These are phyloP conservation scores for Mortierella sp. DNA, from an alignment of 371 early-diverging fungal species.

Conservation along the genomic window DNA sequence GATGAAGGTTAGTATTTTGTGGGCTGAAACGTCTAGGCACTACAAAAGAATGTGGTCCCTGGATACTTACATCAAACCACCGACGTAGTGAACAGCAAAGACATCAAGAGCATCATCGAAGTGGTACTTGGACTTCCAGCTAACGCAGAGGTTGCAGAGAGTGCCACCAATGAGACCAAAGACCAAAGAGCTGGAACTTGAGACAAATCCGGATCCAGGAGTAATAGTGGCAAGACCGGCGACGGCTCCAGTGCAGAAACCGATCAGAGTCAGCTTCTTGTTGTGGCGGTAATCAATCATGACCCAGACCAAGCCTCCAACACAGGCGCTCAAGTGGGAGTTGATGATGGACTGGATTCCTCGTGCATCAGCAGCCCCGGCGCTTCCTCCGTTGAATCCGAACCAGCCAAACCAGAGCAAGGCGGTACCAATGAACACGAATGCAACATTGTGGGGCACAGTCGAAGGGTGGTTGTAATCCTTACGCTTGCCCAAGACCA, in stretches of 20 bases:
- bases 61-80: too few relatives aligned
- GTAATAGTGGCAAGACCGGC: conserved; percentile 93
- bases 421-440: conserved; percentile 89
- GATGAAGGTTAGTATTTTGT: too few relatives aligned
- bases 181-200: conserved; percentile 80
- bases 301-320: conserved; percentile 89
- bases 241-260: conserved; percentile 93
- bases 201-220: conserved; percentile 90
- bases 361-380: conserved; percentile 79
- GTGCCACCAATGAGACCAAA: conserved; percentile 83
- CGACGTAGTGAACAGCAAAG: conserved; percentile 90
- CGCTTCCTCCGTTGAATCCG: conserved; percentile 92
- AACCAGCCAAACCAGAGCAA: conserved; percentile 94
- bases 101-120: conserved; percentile 92
- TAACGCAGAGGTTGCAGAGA: conserved; percentile 80
- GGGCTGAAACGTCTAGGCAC: too few relatives aligned
- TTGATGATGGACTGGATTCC: conserved; percentile 88
- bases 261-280: conserved; percentile 84
- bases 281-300: conserved; percentile 80
- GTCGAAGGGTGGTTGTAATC: too few relatives aligned
- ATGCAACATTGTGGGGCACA: conserved; percentile 92
- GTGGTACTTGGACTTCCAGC: conserved; percentile 80
- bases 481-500: conserved; percentile 82
- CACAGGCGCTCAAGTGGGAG: conserved; percentile 86
- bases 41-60: too few relatives aligned